Evolutionary conservation across 179 eudicot species (phyloP), one percentile per base, ranked within the genome.

Genomic region (Camellia oleifera): DNA sequence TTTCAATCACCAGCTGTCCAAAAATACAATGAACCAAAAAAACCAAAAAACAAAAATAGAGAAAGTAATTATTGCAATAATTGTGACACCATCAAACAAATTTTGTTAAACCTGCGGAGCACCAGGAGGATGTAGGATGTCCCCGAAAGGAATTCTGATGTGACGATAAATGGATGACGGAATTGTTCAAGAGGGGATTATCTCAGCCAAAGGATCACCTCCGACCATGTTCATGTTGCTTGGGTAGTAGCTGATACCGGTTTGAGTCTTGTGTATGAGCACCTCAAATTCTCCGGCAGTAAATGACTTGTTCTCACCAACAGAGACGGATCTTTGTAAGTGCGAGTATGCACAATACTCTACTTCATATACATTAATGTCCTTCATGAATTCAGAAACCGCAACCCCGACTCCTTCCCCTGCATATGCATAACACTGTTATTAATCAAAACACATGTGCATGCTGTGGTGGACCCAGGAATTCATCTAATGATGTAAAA

Each of bases 381-480:
- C 82, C 53, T 88, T 81, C 62, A 78, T 1, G 61, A 75, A 84
- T 42, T 78, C 70, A 46, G 82, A 69, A 65, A 81, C 69, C 15
- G 85, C 80, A 4, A 77, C 68, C 57, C 88, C 88, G 44, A 88
- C 91, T 71, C 85, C 89, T 86, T 86, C 91, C 13, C 89, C 91
- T 88, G 89, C 52, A 57, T 44, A 66, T 17, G 17, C 62, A 71
- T 13, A 48, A 14, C 20, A 23, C 7, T 48, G 52, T 7, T 48
- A 48, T 7, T 4, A 7, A 48, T 48, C 52, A 48, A 48, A 48
- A 48, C 52, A 7, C 7, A 48, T 32, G 40, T 32, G 40, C 40
- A 32, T 32, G 40, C 40, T 32, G 40, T 32, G 40, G 40, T 32
- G 40, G 40, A 32, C 2, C 40, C 40, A 32, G 40, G 40, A 32